These are phyloP conservation scores for Dictyostelium discoideum DNA, from an alignment of 78 protist species.

Conservation along the genomic window DNA sequence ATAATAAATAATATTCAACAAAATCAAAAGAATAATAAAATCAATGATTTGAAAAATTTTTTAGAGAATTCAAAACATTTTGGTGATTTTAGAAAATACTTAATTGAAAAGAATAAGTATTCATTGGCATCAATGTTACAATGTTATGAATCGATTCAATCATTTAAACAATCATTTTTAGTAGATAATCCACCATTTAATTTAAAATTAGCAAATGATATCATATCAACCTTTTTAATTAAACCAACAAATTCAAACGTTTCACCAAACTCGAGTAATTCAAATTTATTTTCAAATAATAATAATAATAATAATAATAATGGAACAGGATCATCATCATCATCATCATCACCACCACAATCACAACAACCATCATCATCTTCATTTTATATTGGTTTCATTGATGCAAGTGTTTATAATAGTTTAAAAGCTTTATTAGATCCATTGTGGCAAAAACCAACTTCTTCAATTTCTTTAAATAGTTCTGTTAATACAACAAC, in stretches of 20 bases:
- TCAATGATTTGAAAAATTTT: background rate
- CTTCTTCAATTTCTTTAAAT: background rate
- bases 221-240: background rate
- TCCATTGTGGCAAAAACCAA: constrained; percentile 1
- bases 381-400: constrained; percentile 19
- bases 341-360: background rate
- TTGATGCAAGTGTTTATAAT: constrained; percentile 12
- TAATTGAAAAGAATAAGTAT: constrained; percentile 10
- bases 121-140: constrained; percentile 5
- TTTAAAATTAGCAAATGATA: constrained; percentile 5
- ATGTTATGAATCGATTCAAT: constrained; percentile 5
- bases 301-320: background rate
- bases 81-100: background rate
- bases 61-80: background rate
- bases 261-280: background rate
- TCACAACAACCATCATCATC: background rate
- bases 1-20: background rate
- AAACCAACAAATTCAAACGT: background rate
- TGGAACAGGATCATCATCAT: background rate
- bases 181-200: background rate
- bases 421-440: constrained; percentile 16
- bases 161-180: background rate
- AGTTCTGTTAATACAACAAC: background rate
- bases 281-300: background rate
- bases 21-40: constrained; percentile 1